phyloP scores from a whole-genome alignment of 2,329 filamentous ascomycete species.

The Leptographium lundbergii region DNA sequence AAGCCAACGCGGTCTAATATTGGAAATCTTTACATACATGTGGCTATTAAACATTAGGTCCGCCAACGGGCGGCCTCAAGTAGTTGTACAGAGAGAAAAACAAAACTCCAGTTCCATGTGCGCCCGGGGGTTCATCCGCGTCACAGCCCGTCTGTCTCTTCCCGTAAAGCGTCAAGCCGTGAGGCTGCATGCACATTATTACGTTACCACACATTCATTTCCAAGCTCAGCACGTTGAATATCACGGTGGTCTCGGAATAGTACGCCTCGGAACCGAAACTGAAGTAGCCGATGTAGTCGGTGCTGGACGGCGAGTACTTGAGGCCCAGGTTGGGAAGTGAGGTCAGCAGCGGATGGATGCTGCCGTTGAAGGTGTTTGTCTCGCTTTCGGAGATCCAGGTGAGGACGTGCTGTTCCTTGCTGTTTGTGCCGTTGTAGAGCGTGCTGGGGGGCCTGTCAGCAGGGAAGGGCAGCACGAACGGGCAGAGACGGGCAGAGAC shows the following conservation, averaged over 20 bases:
- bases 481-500: background rate
- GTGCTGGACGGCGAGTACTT: slow-evolving; percentile 21
- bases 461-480: background rate
- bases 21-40: background rate
- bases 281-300: slow-evolving; percentile 39
- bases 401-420: slow-evolving; percentile 31
- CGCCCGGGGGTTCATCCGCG: background rate
- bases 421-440: slow-evolving; percentile 30
- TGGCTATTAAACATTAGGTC: background rate
- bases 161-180: background rate
- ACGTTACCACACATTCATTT: slow-evolving; percentile 18
- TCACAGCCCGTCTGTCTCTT: background rate
- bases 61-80: background rate
- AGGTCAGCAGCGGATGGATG: slow-evolving; percentile 29
- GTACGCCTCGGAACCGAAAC: slow-evolving; percentile 40
- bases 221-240: slow-evolving; percentile 28
- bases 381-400: slow-evolving; percentile 29
- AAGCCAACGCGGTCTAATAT: background rate
- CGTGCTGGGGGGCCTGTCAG: slow-evolving; percentile 10
- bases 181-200: background rate
- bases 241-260: slow-evolving; percentile 31
- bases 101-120: background rate
- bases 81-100: background rate
- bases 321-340: slow-evolving; percentile 22
- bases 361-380: slow-evolving; percentile 32